These are phyloP conservation scores for Leucaena leucocephala DNA, from an alignment of 306 rosid genomes.

Conservation along the genomic window DNA sequence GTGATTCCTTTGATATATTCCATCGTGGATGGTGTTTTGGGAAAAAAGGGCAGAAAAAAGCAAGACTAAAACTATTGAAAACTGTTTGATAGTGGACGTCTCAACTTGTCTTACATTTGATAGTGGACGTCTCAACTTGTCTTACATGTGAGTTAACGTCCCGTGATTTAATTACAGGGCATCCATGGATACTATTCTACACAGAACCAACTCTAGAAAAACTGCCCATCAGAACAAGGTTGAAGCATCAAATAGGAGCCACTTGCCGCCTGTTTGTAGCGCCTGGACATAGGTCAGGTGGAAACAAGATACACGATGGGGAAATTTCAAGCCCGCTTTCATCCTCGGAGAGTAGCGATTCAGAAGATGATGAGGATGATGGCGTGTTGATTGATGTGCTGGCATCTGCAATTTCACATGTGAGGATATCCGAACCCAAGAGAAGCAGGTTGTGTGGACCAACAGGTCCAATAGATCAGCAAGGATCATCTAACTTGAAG, in stretches of 20 bases:
- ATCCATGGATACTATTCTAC: conserved; percentile 93
- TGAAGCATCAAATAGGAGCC: conserved; percentile 58
- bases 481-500: conserved; percentile 93
- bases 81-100: neutral
- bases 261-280: conserved; percentile 47
- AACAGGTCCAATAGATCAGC: conserved; percentile 88
- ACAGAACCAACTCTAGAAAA: conserved; percentile 63
- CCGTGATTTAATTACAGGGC: conserved; percentile 60
- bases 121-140: conserved; percentile 1
- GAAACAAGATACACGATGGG: conserved; percentile 43
- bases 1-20: neutral
- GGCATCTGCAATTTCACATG: conserved; percentile 88
- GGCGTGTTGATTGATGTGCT: conserved; percentile 79
- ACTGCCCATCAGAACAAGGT: conserved; percentile 64
- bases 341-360: conserved; percentile 66
- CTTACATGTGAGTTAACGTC: conserved; percentile 36
- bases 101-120: conserved; percentile 17
- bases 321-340: conserved; percentile 48
- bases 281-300: conserved; percentile 53
- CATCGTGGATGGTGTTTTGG: neutral
- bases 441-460: conserved; percentile 85
- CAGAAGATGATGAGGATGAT: conserved; percentile 65
- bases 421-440: conserved; percentile 94
- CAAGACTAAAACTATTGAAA: neutral
- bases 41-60: neutral